These are phyloP conservation scores for Colletotrichum sidae DNA, from an alignment of 2,329 filamentous ascomycete species.

Conservation along the genomic window DNA sequence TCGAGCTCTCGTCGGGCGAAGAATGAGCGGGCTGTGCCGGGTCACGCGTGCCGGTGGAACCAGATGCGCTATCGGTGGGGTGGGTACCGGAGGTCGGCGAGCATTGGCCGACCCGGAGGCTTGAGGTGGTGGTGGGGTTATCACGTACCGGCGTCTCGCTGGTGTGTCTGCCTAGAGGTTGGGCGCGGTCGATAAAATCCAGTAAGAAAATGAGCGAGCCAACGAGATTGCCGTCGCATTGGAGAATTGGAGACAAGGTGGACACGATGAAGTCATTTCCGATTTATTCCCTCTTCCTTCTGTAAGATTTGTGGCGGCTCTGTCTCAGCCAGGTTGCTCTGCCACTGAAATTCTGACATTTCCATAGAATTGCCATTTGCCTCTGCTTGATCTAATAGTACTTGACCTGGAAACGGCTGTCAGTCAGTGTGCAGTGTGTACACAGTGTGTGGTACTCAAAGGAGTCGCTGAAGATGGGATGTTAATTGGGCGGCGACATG, in stretches of 20 bases:
- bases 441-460: no score
- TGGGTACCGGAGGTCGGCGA: slow-evolving; percentile 15
- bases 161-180: slow-evolving; percentile 22
- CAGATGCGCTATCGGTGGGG: slow-evolving; percentile 19
- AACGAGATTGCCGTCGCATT: background rate
- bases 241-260: no score
- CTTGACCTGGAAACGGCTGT: no score
- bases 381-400: no score
- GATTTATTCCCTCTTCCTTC: no score
- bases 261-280: no score
- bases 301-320: no score
- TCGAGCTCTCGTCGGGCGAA: slow-evolving; percentile 26
- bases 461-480: no score
- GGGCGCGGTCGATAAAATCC: slow-evolving; percentile 26
- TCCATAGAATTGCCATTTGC: no score
- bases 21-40: slow-evolving; percentile 28
- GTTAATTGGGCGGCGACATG: background rate
- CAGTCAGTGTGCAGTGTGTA: no score
- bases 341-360: no score
- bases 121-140: background rate
- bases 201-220: slow-evolving; percentile 9
- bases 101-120: slow-evolving; percentile 32
- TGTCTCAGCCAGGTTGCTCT: no score
- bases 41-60: slow-evolving; percentile 29
- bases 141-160: background rate